phyloP scores from a whole-genome alignment of 306 rosid species.

The Prunus campanulata region DNA sequence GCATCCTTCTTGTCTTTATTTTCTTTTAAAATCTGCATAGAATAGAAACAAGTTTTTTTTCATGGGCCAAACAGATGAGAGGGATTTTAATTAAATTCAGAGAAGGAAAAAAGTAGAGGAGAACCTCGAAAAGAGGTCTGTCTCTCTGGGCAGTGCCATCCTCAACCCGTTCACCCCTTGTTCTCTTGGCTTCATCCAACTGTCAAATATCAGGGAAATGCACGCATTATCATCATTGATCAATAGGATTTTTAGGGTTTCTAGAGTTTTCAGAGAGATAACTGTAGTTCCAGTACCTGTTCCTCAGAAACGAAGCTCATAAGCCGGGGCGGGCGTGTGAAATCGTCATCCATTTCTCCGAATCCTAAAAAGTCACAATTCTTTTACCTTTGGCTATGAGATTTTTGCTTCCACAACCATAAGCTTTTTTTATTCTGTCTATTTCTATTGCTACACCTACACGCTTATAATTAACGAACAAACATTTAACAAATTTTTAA shows the following conservation, averaged over 20 bases:
- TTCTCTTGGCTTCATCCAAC: conserved; percentile 69
- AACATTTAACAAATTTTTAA: no score
- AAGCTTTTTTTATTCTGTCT: background rate
- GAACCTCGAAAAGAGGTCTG: conserved; percentile 83
- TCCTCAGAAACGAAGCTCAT: conserved; percentile 92
- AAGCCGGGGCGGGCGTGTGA: conserved; percentile 53
- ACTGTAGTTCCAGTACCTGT: conserved; percentile 40
- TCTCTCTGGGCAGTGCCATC: conserved; percentile 93
- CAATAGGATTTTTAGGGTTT: background rate
- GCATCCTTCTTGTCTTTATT: conserved; percentile 89
- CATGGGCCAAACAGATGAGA: background rate
- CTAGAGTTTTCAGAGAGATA: background rate
- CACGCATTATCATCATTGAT: background rate
- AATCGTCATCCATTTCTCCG: conserved; percentile 58
- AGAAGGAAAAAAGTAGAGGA: background rate
- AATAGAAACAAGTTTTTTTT: background rate
- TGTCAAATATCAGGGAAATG: conserved; percentile 22
- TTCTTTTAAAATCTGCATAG: conserved; percentile 72
- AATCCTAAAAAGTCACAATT: no score
- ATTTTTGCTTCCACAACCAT: background rate
- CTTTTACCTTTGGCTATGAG: background rate
- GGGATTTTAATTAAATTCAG: background rate
- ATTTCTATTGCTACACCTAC: no score
- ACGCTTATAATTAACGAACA: background rate
- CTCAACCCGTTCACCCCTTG: conserved; percentile 82